These are phyloP conservation scores for Coniochaeta prunicola DNA, from an alignment of 2,329 filamentous ascomycete species.

Conservation along the genomic window DNA sequence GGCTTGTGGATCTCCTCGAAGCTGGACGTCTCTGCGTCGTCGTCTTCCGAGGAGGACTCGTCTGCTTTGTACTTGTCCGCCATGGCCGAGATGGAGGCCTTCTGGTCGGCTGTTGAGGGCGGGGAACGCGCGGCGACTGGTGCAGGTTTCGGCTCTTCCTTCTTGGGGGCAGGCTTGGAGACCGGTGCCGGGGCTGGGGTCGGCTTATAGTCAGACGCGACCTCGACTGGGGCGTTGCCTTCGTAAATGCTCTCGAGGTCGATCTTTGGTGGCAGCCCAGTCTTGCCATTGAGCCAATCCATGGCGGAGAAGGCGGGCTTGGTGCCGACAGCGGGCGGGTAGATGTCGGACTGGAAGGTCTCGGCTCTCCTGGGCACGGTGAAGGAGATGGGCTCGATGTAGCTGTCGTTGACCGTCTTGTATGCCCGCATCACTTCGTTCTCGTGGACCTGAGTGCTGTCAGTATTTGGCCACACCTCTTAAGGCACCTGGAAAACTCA, in stretches of 20 bases:
- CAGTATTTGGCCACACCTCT: conserved; percentile 7
- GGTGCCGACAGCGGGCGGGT: conserved; percentile 72
- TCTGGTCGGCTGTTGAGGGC: conserved; percentile 74
- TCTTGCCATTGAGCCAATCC: conserved; percentile 86
- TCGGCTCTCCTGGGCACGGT: conserved; percentile 90
- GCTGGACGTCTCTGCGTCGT: conserved; percentile 59
- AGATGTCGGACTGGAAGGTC: conserved; percentile 96
- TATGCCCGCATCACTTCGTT: conserved; percentile 94
- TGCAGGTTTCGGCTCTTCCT: conserved; percentile 35
- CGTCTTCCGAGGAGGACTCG: conserved; percentile 37
- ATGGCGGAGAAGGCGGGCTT: conserved; percentile 73
- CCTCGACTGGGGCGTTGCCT: conserved; percentile 70
- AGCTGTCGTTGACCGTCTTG: conserved; percentile 92
- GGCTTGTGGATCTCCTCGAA: conserved; percentile 84
- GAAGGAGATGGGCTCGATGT: conserved; percentile 96
- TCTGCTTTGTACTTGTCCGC: conserved; percentile 81
- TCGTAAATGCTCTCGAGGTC: conserved; percentile 90
- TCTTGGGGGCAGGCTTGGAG: conserved; percentile 43
- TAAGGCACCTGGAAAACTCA: conserved; percentile 29
- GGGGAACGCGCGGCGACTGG: conserved; percentile 42
- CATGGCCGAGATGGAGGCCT: conserved; percentile 76
- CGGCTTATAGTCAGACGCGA: conserved; percentile 62
- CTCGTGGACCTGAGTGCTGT: conserved; percentile 62
- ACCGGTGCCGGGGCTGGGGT: conserved; percentile 33
- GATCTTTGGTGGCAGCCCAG: conserved; percentile 80